Percentiles rank a stretch among this genome's conserved stretches.
phyloP scores from a whole-genome alignment of 495 filamentous ascomycete genomes.

The Daldinia decipiens region DNA sequence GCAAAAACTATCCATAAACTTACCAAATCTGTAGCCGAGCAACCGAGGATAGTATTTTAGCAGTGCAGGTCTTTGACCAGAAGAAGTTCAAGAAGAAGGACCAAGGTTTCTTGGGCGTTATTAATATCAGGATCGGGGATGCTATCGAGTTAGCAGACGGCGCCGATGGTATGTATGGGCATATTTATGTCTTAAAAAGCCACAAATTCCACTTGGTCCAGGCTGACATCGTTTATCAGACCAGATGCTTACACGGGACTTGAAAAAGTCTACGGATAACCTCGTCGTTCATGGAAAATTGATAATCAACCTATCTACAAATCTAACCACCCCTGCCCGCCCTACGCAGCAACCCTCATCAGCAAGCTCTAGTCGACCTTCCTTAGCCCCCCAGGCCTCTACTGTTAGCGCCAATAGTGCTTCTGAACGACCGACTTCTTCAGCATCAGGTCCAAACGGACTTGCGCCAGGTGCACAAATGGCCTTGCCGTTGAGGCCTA shows the following conservation, averaged over 20 bases:
- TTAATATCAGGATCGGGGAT: constrained; percentile 94
- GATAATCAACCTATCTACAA: constrained; percentile 94
- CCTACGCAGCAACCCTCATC: constrained; percentile 41
- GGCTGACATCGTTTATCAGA: constrained; percentile 48
- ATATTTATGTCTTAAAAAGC: not conserved
- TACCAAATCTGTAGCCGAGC: constrained; percentile 69
- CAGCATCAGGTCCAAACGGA: constrained; percentile 58
- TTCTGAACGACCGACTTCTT: constrained; percentile 54
- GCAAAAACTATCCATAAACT: constrained; percentile 29
- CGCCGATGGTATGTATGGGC: constrained; percentile 78
- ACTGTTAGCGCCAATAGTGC: constrained; percentile 48
- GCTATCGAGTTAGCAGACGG: constrained; percentile 89
- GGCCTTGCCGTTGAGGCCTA: constrained; percentile 50
- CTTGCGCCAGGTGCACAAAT: constrained; percentile 45
- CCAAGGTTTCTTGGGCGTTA: constrained; percentile 96
- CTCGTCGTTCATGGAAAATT: constrained; percentile 97
- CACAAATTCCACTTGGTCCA: not conserved
- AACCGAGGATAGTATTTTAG: constrained; percentile 93
- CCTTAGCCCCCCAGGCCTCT: constrained; percentile 54
- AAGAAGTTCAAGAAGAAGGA: constrained; percentile 99
- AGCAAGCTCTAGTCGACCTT: constrained; percentile 55
- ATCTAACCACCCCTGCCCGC: constrained; percentile 65
- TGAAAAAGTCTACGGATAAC: constrained; percentile 98
- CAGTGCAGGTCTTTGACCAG: constrained; percentile 98
- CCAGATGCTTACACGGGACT: constrained; percentile 97